A percentile compares a stretch with the other conserved stretches of the same genome.
Evolutionary conservation across 2,329 filamentous ascomycete genomes (phyloP).

Genomic region (Hymenoscyphus scutula): DNA sequence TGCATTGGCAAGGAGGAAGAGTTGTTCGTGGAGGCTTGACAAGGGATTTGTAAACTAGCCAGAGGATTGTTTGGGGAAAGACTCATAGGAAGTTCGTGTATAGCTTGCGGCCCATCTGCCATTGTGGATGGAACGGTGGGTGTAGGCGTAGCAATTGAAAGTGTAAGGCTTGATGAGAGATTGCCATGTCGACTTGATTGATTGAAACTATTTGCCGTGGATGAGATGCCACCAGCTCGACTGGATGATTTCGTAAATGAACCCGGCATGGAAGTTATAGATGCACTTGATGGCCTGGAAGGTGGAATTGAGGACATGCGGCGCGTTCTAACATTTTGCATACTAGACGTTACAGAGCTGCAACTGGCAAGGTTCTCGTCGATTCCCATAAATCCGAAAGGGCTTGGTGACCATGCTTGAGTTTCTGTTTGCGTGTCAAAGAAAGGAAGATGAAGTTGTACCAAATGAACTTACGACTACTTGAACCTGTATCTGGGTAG

Average conservation of each 20-base stretch:
- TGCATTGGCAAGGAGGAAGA: neutral
- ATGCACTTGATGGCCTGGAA: neutral
- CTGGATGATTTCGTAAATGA: neutral
- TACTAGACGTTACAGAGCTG: conserved; percentile 4
- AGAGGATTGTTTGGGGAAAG: neutral
- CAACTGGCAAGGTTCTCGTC: conserved; percentile 8
- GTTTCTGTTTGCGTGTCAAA: conserved; percentile 9
- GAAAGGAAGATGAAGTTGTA: no score
- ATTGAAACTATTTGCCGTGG: neutral
- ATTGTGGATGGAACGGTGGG: neutral
- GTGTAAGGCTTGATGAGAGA: conserved; percentile 1
- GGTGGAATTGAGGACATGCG: conserved; percentile 9
- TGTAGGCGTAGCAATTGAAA: neutral
- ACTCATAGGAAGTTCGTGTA: neutral
- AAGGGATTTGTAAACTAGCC: neutral
- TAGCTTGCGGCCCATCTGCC: neutral
- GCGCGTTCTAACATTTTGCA: conserved; percentile 10
- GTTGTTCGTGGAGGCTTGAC: neutral
- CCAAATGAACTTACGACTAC: conserved; percentile 11
- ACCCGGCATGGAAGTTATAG: conserved; percentile 3
- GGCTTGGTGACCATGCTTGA: conserved; percentile 14
- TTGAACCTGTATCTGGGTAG: conserved; percentile 14
- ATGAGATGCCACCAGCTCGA: neutral
- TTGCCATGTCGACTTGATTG: neutral
- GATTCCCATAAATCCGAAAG: conserved; percentile 12